Percentiles rank a stretch among this genome's conserved stretches.
Conservation (phyloP, 106 monocot genomes). For the Triglochin maritima region DNA sequence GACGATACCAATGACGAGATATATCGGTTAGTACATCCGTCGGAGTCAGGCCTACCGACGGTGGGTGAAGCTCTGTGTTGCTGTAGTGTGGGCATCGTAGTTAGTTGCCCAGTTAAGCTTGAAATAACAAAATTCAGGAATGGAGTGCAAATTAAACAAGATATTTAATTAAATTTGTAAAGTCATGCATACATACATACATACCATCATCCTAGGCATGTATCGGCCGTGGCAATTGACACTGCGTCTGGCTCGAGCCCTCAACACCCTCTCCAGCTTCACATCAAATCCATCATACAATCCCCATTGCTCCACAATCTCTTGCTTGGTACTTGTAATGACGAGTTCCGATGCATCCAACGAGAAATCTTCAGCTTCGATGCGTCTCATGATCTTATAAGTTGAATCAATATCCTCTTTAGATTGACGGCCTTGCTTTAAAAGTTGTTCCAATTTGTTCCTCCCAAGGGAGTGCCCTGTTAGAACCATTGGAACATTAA, state of each 20-base stretch:
- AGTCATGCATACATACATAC: conserved; percentile 5
- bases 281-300: conserved; percentile 97
- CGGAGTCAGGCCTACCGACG: no score
- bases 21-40: no score
- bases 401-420: conserved; percentile 93
- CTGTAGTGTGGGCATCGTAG: no score
- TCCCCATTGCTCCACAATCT: conserved; percentile 99
- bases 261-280: conserved; percentile 75
- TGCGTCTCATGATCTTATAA: conserved; percentile 91
- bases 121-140: background rate
- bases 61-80: no score
- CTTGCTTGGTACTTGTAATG: conserved; percentile 87
- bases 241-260: conserved; percentile 44
- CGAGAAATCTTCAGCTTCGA: conserved; percentile 85
- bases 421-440: conserved; percentile 79
- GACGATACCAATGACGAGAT: no score
- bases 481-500: conserved; percentile 94
- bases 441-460: conserved; percentile 83
- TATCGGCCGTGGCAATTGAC: conserved; percentile 83
- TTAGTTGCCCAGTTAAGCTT: background rate
- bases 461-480: conserved; percentile 94
- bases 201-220: conserved; percentile 94
- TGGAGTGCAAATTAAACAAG: background rate
- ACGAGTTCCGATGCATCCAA: conserved; percentile 88
- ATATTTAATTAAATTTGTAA: background rate